These are phyloP conservation scores for Trichoderma asperelloides DNA, from an alignment of 495 filamentous ascomycete species.

Conservation along the genomic window DNA sequence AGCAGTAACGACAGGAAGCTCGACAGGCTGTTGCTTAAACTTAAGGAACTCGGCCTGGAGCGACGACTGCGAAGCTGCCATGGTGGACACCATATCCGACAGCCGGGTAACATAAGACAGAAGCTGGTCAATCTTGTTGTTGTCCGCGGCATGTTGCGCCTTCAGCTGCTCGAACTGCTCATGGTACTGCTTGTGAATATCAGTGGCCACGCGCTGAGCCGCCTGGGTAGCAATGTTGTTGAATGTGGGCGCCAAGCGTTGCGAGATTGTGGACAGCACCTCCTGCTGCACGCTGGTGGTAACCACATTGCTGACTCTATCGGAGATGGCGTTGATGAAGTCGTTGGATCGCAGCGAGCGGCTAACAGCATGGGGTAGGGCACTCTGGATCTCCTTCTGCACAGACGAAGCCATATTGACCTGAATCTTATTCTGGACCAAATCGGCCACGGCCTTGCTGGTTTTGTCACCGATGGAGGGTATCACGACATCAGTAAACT, in stretches of 20 bases:
- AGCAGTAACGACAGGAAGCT: constrained; percentile 12
- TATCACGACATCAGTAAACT: constrained; percentile 57
- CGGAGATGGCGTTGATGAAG: constrained; percentile 58
- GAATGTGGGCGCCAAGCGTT: constrained; percentile 55
- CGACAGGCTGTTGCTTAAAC: constrained; percentile 32
- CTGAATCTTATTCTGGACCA: constrained; percentile 33
- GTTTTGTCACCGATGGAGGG: constrained; percentile 40
- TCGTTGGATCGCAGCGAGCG: constrained; percentile 61
- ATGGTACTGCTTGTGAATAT: constrained; percentile 56
- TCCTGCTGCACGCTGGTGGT: constrained; percentile 58
- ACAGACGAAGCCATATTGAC: constrained; percentile 45
- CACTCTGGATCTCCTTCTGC: constrained; percentile 51
- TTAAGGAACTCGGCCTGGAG: constrained; percentile 54
- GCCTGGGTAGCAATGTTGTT: constrained; percentile 44
- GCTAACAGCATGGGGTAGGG: constrained; percentile 29
- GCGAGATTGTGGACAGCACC: constrained; percentile 51
- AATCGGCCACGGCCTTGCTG: constrained; percentile 35
- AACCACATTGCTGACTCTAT: constrained; percentile 58
- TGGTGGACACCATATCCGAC: constrained; percentile 59
- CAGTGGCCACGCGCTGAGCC: constrained; percentile 48
- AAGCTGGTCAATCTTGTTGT: constrained; percentile 75
- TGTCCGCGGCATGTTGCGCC: constrained; percentile 58
- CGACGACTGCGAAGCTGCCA: constrained; percentile 56
- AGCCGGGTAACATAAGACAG: constrained; percentile 61
- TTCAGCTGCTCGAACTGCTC: constrained; percentile 59